Percentiles rank a stretch among this genome's conserved stretches.
Evolutionary conservation across 495 filamentous ascomycete genomes (phyloP).

Genomic region (Xylaria cubensis): DNA sequence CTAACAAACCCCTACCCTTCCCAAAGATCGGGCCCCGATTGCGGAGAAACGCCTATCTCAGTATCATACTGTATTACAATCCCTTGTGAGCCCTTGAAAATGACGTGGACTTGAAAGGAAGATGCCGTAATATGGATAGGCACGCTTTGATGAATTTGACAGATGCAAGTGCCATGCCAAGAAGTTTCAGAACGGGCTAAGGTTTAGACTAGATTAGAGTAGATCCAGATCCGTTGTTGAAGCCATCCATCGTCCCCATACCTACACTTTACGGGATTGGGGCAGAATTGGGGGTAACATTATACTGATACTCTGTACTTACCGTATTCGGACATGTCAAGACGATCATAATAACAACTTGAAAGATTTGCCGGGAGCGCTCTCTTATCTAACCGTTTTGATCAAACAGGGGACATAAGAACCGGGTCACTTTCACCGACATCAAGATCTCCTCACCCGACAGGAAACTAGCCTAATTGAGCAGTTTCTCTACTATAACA

Average conservation of each 20-base stretch:
- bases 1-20: neutral
- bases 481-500: too few species aligned
- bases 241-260: neutral
- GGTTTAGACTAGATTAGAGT: neutral
- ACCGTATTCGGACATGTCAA: neutral
- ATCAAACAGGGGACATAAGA: neutral
- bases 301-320: neutral
- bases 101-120: neutral
- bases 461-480: too few species aligned
- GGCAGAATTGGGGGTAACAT: neutral
- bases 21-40: neutral
- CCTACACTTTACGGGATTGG: neutral
- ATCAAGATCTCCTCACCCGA: too few species aligned
- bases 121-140: neutral
- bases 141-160: conserved; percentile 12
- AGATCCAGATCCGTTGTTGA: neutral
- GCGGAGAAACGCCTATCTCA: neutral
- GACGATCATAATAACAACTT: conserved; percentile 11
- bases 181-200: neutral
- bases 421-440: too few species aligned
- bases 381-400: neutral
- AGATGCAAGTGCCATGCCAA: conserved; percentile 9
- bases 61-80: neutral
- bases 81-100: neutral
- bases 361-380: neutral